A percentile compares a stretch with the other conserved stretches of the same genome.
phyloP scores from a whole-genome alignment of 1,284 basidiomycete genomes.

The Leccinum solheimii region DNA sequence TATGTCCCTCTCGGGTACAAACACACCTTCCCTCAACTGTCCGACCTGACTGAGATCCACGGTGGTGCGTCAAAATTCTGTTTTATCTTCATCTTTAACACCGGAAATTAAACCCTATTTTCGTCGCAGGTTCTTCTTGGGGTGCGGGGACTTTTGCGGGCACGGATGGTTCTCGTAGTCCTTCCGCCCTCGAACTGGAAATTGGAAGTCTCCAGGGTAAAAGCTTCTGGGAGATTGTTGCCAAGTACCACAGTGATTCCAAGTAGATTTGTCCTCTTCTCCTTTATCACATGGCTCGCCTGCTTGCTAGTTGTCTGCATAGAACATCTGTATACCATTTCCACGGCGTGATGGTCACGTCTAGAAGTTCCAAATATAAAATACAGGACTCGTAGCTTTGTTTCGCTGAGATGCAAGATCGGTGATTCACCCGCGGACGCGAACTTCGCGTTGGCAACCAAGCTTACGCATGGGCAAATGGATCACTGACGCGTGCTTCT shows the following conservation, averaged over 20 bases:
- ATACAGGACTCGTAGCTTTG: not conserved
- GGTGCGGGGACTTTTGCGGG: slow-evolving; percentile 72
- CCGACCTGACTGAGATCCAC: slow-evolving; percentile 62
- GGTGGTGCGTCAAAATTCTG: slow-evolving; percentile 53
- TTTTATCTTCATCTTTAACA: not conserved
- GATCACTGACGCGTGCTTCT: not conserved
- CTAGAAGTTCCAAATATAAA: not conserved
- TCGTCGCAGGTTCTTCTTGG: slow-evolving; percentile 60
- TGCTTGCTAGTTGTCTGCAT: not conserved
- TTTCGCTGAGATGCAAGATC: not conserved
- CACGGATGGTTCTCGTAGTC: slow-evolving; percentile 62
- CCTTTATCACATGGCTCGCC: not conserved
- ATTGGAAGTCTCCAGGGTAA: slow-evolving; percentile 69
- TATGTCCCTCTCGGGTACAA: slow-evolving; percentile 83
- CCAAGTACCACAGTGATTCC: slow-evolving; percentile 35
- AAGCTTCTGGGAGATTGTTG: slow-evolving; percentile 52
- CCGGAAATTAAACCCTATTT: not conserved
- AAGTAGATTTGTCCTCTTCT: slow-evolving; percentile 8
- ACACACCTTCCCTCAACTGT: slow-evolving; percentile 54
- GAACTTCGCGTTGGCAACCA: not conserved
- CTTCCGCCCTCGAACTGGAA: slow-evolving; percentile 62
- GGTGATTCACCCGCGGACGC: not conserved
- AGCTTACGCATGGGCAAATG: not conserved
- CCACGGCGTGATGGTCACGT: not conserved
- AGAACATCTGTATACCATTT: not conserved